phyloP scores from a whole-genome alignment of 352 stramenopile genomes.

The Pythium aquatile region DNA sequence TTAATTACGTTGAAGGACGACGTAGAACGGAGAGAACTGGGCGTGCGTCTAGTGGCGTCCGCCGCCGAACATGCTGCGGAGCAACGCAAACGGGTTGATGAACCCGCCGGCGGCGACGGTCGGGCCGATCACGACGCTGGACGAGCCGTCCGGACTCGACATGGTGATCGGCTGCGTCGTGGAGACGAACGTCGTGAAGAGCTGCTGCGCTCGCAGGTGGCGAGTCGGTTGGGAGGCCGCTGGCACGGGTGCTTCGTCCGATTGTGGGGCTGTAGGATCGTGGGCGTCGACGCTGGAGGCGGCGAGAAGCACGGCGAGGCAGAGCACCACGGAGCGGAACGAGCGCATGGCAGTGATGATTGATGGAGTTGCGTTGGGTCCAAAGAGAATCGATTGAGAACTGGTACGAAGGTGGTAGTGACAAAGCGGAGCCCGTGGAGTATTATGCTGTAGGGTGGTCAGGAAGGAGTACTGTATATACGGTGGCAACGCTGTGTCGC shows the following conservation, averaged over 20 bases:
- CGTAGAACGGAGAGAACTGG: not conserved
- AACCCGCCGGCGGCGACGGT: not conserved
- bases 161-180: not conserved
- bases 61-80: not conserved
- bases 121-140: not conserved
- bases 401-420: not conserved
- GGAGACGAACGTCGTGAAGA: not conserved
- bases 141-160: not conserved
- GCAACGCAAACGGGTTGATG: not conserved
- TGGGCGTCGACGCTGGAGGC: not conserved
- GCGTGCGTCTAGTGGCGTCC: not conserved
- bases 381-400: not conserved
- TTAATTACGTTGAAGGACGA: not conserved
- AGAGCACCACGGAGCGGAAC: not conserved
- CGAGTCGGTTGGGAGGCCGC: not conserved
- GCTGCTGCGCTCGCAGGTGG: not conserved
- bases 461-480: too few relatives aligned
- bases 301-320: not conserved
- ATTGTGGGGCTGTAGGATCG: not conserved
- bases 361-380: not conserved
- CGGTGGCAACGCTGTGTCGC: not conserved
- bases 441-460: too few relatives aligned
- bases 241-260: not conserved
- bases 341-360: not conserved
- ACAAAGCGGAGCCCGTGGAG: too few relatives aligned